phyloP scores from a whole-genome alignment of 352 stramenopile genomes.

The Phytopythium cucurbitacearum region DNA sequence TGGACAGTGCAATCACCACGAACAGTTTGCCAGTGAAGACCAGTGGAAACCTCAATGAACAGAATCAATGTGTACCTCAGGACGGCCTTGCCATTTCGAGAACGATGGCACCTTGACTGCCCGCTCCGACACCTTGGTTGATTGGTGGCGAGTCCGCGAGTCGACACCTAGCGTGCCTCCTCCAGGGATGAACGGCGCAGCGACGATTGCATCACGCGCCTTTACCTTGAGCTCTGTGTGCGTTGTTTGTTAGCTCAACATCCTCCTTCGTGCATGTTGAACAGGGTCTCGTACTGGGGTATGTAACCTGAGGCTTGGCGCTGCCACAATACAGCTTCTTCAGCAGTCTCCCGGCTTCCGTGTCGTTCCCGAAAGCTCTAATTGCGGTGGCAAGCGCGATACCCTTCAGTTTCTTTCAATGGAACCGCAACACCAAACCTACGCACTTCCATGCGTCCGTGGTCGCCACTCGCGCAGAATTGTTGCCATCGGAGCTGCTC shows the following conservation, averaged over 20 bases:
- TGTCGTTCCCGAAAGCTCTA: slow-evolving; percentile 72
- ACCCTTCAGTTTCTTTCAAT: neutral
- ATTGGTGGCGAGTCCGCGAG: slow-evolving; percentile 42
- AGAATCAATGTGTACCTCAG: slow-evolving; percentile 23
- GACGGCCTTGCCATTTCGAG: slow-evolving; percentile 14
- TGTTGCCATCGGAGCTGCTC: too few relatives aligned
- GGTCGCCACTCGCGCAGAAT: neutral
- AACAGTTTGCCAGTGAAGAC: neutral
- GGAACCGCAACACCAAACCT: neutral
- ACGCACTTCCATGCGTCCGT: slow-evolving; percentile 42
- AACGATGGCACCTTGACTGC: slow-evolving; percentile 49
- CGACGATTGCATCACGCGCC: slow-evolving; percentile 17
- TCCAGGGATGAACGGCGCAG: slow-evolving; percentile 60
- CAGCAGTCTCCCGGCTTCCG: slow-evolving; percentile 63
- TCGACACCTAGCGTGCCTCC: slow-evolving; percentile 32
- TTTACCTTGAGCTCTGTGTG: slow-evolving; percentile 50
- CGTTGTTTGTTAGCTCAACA: neutral
- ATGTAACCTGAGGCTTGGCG: slow-evolving; percentile 61
- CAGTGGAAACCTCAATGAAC: neutral
- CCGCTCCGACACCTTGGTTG: slow-evolving; percentile 54
- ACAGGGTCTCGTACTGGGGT: slow-evolving; percentile 49
- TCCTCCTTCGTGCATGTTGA: neutral
- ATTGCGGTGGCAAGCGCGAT: neutral
- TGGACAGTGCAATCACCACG: slow-evolving; percentile 8
- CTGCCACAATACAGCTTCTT: slow-evolving; percentile 73